Evolutionary conservation across 2,329 filamentous ascomycete genomes (phyloP), one percentile per base, ranked within the genome.

Genomic region (Aspergillus sclerotialis): DNA sequence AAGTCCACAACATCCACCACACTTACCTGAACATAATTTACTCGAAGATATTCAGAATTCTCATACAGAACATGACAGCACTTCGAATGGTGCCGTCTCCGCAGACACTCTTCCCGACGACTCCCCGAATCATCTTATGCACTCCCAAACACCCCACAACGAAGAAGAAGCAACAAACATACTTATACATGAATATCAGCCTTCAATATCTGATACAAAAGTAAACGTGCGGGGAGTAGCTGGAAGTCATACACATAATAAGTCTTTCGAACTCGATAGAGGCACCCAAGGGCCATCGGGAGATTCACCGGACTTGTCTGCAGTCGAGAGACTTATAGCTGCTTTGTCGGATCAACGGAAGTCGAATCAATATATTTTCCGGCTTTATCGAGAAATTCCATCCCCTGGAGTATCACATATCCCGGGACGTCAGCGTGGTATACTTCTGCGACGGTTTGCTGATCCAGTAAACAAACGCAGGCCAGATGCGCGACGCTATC

Each of bases 401-500:
- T 50, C 62, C 4, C 77, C 76, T 0, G 69, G 75, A 16, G 64
- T 78, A 1, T 56, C 67, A 7, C 70, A 71, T 38, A 58, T 81
- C 5, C 56, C 61, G 2, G 55, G 63, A 13, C 39, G 52, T 4
- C 63, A 78, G 30, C 75, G 88, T 12, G 77, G 79, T 34, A 60
- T 67, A 6, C 65, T 94, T 13, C 66, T 94, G 33, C 76, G 75
- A 35, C 74, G 79, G 27, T 75, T 94, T 42, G 80, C 82, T 13
- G 72, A 75, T 29, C 64, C 65, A 9, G 49, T 42, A 7, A 50
- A 63, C 26, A 54, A 55, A 28, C 54, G 59, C 17, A 55, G 51
- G 46, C 48, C 50, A 12, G 30, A 93, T 88, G 82, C 68, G 84
- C 49, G 62, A 32, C 81, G 85, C 35, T 96, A 90, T 61, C 81